Conservation (phyloP, 1,284 basidiomycete genomes). For the Naganishia sp. region DNA sequence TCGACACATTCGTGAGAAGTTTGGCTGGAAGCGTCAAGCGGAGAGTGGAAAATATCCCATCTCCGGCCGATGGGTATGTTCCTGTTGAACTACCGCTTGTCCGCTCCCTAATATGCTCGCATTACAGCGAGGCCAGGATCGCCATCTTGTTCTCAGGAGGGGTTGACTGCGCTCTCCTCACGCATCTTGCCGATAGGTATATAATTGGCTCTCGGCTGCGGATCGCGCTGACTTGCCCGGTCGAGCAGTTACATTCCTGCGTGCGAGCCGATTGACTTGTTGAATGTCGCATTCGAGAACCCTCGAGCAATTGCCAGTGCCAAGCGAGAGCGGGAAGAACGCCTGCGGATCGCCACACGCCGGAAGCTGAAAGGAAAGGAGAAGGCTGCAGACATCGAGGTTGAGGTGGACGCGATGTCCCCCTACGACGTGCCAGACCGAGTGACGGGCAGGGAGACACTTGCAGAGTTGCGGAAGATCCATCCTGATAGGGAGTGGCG, state of each 20-base stretch:
- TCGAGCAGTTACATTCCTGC: slow-evolving; percentile 64
- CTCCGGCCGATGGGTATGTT: slow-evolving; percentile 35
- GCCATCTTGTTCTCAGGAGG: slow-evolving; percentile 95
- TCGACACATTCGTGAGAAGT: slow-evolving; percentile 44
- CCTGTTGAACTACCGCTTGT: background rate
- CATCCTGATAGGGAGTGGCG: slow-evolving; percentile 81
- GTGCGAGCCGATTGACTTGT: slow-evolving; percentile 82
- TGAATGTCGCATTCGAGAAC: slow-evolving; percentile 97
- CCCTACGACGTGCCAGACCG: slow-evolving; percentile 78
- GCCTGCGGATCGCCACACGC: background rate
- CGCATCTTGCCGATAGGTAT: slow-evolving; percentile 74
- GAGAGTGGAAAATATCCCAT: slow-evolving; percentile 56
- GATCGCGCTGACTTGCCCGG: slow-evolving; percentile 46
- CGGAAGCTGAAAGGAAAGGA: background rate
- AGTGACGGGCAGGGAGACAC: slow-evolving; percentile 72
- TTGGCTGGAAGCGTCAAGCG: slow-evolving; percentile 53
- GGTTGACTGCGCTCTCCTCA: slow-evolving; percentile 85
- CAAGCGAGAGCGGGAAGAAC: slow-evolving; percentile 5
- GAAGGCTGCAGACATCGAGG: slow-evolving; percentile 29
- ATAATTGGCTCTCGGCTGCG: slow-evolving; percentile 38
- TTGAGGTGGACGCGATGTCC: background rate
- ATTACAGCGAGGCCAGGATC: slow-evolving; percentile 59
- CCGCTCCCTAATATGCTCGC: background rate
- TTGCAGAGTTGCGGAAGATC: slow-evolving; percentile 70
- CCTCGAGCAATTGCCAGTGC: slow-evolving; percentile 56